phyloP scores from a whole-genome alignment of 805 yeast genomes.

The Starmerella sirachaensis region DNA sequence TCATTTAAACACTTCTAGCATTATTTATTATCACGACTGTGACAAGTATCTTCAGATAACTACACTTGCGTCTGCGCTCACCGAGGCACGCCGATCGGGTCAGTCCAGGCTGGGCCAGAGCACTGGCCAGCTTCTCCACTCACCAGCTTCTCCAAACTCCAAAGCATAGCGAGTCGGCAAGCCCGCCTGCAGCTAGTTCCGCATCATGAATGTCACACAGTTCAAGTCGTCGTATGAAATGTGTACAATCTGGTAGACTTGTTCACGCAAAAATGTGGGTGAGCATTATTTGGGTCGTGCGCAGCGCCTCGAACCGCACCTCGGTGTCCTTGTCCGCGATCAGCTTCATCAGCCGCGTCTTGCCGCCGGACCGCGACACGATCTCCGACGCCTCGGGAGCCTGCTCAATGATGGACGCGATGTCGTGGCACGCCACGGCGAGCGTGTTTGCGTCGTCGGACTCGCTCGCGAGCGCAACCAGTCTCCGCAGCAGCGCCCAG shows the following conservation, averaged over 20 bases:
- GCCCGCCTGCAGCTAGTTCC: no score
- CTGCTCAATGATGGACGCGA: slow-evolving; percentile 47
- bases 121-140: no score
- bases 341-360: slow-evolving; percentile 71
- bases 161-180: no score
- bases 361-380: slow-evolving; percentile 47
- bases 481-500: slow-evolving; percentile 56
- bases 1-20: slow-evolving; percentile 1
- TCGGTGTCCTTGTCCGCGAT: slow-evolving; percentile 72
- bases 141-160: no score
- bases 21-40: no score
- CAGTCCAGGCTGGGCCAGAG: no score
- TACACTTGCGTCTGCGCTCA: no score
- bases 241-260: neutral
- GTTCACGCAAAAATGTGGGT: slow-evolving; percentile 51
- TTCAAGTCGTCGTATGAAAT: no score
- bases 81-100: no score
- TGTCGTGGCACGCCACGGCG: slow-evolving; percentile 59
- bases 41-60: no score
- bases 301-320: slow-evolving; percentile 87
- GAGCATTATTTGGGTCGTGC: slow-evolving; percentile 87
- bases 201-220: no score
- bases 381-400: slow-evolving; percentile 50
- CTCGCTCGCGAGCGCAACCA: slow-evolving; percentile 33
- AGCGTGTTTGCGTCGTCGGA: slow-evolving; percentile 29